These are phyloP conservation scores for Rhodotorula taiwanensis DNA, from an alignment of 768 basidiomycete genomes.

Conservation along the genomic window DNA sequence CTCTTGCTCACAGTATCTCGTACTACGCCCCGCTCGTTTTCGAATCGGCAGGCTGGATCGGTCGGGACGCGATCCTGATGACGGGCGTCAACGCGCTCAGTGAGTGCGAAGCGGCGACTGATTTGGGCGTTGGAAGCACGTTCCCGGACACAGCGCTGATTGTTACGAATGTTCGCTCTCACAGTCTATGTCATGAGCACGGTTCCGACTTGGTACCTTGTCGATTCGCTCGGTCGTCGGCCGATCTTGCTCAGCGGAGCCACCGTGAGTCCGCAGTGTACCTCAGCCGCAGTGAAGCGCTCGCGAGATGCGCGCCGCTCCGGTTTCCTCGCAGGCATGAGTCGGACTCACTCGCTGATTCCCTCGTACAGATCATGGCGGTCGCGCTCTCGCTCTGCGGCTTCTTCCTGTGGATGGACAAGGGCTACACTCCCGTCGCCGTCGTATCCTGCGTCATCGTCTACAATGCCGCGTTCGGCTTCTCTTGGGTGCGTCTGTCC, in stretches of 20 bases:
- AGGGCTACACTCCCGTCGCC: conserved; percentile 72
- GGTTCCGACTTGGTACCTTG: conserved; percentile 72
- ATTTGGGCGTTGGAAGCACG: too few relatives aligned
- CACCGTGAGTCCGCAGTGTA: conserved; percentile 49
- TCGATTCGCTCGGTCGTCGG: conserved; percentile 83
- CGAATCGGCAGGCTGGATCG: conserved; percentile 93
- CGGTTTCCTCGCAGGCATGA: too few relatives aligned
- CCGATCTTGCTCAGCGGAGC: conserved; percentile 81
- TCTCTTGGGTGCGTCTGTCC: conserved; percentile 7
- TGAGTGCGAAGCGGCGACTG: too few relatives aligned
- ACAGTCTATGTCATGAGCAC: conserved; percentile 17
- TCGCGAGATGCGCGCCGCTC: too few relatives aligned
- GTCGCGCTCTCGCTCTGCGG: conserved; percentile 70
- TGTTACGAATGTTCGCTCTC: neutral
- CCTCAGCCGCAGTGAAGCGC: too few relatives aligned
- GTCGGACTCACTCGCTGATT: neutral
- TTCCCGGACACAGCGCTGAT: too few relatives aligned
- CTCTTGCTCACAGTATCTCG: conserved; percentile 52
- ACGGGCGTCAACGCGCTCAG: conserved; percentile 78
- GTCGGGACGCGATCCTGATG: conserved; percentile 88
- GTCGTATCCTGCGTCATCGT: conserved; percentile 84
- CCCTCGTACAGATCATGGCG: conserved; percentile 56
- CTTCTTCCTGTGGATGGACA: conserved; percentile 89
- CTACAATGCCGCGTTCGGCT: conserved; percentile 86
- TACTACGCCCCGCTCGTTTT: conserved; percentile 75